phyloP scores from a whole-genome alignment of 768 basidiomycete genomes.

The Mycena indigotica region DNA sequence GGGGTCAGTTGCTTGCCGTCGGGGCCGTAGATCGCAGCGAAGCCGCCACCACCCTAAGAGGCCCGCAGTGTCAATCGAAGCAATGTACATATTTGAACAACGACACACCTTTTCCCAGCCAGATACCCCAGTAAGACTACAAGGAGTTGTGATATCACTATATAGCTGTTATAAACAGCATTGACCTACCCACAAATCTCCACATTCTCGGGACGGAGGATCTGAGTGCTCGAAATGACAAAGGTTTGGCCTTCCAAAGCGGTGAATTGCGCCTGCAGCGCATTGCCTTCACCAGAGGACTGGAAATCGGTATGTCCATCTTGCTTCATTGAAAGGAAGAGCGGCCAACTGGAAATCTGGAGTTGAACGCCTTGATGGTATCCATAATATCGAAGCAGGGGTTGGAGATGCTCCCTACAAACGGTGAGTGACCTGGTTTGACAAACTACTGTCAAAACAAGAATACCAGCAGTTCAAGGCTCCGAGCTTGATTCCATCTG shows the following conservation, averaged over 20 bases:
- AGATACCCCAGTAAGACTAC: constrained; percentile 11
- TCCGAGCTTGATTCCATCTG: constrained; percentile 11
- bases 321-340: neutral
- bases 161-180: no score
- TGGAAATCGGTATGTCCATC: constrained; percentile 9
- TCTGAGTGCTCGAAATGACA: constrained; percentile 20
- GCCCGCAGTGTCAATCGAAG: neutral
- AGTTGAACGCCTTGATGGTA: constrained; percentile 20
- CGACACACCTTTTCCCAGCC: constrained; percentile 16
- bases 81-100: neutral
- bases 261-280: constrained; percentile 8
- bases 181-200: constrained; percentile 17
- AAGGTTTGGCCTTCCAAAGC: constrained; percentile 25
- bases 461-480: constrained; percentile 21
- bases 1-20: constrained; percentile 16
- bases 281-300: constrained; percentile 19
- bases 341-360: constrained; percentile 23
- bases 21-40: constrained; percentile 24
- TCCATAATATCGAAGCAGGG: constrained; percentile 20
- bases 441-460: neutral
- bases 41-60: constrained; percentile 19
- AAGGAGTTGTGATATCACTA: no score
- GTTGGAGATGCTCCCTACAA: constrained; percentile 24
- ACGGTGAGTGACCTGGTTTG: neutral
- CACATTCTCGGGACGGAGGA: constrained; percentile 14